phyloP scores from a whole-genome alignment of 805 yeast genomes.

The Myxozyma vanderwaltii region DNA sequence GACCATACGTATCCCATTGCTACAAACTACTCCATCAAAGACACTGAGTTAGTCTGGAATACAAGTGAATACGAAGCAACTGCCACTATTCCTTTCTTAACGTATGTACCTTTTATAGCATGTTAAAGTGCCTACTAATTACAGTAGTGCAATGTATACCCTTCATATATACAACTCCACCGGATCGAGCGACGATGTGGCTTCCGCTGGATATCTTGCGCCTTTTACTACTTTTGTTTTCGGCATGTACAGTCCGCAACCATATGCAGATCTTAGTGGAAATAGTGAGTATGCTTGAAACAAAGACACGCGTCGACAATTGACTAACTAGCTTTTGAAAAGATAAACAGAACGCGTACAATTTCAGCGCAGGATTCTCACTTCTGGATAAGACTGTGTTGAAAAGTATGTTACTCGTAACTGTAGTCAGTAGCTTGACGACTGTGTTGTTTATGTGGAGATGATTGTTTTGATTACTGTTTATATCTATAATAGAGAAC shows the following conservation, averaged over 20 bases:
- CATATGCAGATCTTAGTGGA: slow-evolving; percentile 39
- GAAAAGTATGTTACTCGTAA: slow-evolving; percentile 8
- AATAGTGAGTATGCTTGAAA: slow-evolving; percentile 1
- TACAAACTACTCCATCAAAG: slow-evolving; percentile 38
- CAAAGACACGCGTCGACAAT: too few relatives aligned
- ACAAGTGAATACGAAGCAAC: slow-evolving; percentile 40
- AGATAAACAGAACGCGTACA: slow-evolving; percentile 24
- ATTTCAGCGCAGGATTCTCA: slow-evolving; percentile 21
- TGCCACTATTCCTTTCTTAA: slow-evolving; percentile 26
- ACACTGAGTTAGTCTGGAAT: slow-evolving; percentile 44
- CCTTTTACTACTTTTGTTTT: slow-evolving; percentile 39
- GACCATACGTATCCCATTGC: slow-evolving; percentile 45
- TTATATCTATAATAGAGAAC: neutral
- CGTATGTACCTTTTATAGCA: slow-evolving; percentile 22
- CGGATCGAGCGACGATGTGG: slow-evolving; percentile 36
- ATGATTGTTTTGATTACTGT: neutral
- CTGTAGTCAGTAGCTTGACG: slow-evolving; percentile 8
- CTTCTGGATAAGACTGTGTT: slow-evolving; percentile 16
- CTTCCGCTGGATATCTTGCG: slow-evolving; percentile 44
- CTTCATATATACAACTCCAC: slow-evolving; percentile 44
- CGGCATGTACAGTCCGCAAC: slow-evolving; percentile 46
- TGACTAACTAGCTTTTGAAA: neutral
- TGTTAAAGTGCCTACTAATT: too few relatives aligned
- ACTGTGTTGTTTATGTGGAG: slow-evolving; percentile 19
- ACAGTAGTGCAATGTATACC: slow-evolving; percentile 45